Base-by-base conservation (phyloP, 1,139 yeast genomes). In the Blastobotrys apis region DNA sequence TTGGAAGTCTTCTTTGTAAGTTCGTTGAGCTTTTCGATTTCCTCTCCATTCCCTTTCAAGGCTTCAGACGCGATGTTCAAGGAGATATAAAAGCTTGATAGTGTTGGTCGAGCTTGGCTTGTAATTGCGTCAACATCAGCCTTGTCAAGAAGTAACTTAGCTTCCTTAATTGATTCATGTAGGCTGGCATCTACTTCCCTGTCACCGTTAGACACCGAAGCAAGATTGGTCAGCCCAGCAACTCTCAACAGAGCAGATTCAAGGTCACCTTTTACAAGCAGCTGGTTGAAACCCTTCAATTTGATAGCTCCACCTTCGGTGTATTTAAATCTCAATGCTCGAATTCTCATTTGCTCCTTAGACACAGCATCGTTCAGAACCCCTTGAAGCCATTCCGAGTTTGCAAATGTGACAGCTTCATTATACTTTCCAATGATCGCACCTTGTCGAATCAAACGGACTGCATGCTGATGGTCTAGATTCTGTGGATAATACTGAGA, bases 401-500 rank as follows among this genome's bases (percentile, higher is more conserved):
- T 12, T 10, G 45, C 30, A 27, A 43, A 41, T 9, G 47, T 40
- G 16, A 33, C 41, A 3, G 48, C 46, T 32, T 42, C 43, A 21
- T 39, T 39, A 29, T 39, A 37, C n/a, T 38, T 41, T 6, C 49
- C 48, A 3, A 47, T 15, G 10, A 21, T 25, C 3, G 51, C 36
- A 8, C 44, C 45, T 25, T 47, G 47, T 16, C 56, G 48, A 26
- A 58, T 42, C 13, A 54, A 40, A n/a, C 39, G 43, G 6, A 40
- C 37, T 15, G 53, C 17, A 27, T 55, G 54, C 26, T 48, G 44
- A 1, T 44, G 37, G 13, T 45, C 43, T 22, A 55, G 47, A 36
- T 49, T 48, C 13, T 32, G 31, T 27, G 49, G 49, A 23, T 43
- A 39, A 43, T 47, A 33, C 29, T 43, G 23, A 23, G 36, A 30